Percentiles rank a stretch among this genome's conserved stretches.
Evolutionary conservation across 2,329 filamentous ascomycete species (phyloP).

Genomic region (Phialemonium atrogriseum): DNA sequence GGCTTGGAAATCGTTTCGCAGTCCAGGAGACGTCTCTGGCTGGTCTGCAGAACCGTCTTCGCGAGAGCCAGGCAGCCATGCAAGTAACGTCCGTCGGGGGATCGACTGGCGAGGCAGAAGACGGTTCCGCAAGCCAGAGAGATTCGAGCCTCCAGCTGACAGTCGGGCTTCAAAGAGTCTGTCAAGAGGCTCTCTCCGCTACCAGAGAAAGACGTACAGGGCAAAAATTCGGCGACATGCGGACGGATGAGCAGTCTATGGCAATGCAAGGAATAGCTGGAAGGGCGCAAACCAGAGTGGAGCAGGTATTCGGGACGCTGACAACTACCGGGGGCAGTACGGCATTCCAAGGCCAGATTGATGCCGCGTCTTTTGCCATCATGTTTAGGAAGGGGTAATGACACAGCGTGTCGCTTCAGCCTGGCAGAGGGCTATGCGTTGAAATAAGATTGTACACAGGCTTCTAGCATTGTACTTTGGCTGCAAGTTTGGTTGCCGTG

Average conservation of each 20-base stretch:
- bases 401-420: too few relatives aligned
- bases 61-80: too few relatives aligned
- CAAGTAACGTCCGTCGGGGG: too few relatives aligned
- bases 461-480: too few relatives aligned
- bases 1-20: conserved; percentile 6
- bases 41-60: conserved; percentile 4
- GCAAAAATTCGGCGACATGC: conserved; percentile 9
- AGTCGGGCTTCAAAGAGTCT: conserved; percentile 6
- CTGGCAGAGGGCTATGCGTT: too few relatives aligned
- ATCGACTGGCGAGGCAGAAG: conserved; percentile 5
- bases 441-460: too few relatives aligned
- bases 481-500: too few relatives aligned
- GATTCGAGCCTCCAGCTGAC: conserved; percentile 5
- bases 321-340: too few relatives aligned
- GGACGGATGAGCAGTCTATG: conserved; percentile 7
- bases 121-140: conserved; percentile 4
- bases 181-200: conserved; percentile 6
- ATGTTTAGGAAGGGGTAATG: conserved; percentile 9
- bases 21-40: conserved; percentile 8
- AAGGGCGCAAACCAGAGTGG: conserved; percentile 7
- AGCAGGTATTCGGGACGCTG: too few relatives aligned
- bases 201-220: conserved; percentile 6
- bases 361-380: conserved; percentile 8
- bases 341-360: conserved; percentile 11
- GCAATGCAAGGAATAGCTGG: conserved; percentile 10